A percentile compares a stretch with the other conserved stretches of the same genome.
Evolutionary conservation across 2,329 filamentous ascomycete species (phyloP).

Genomic region (Amauroascus niger): DNA sequence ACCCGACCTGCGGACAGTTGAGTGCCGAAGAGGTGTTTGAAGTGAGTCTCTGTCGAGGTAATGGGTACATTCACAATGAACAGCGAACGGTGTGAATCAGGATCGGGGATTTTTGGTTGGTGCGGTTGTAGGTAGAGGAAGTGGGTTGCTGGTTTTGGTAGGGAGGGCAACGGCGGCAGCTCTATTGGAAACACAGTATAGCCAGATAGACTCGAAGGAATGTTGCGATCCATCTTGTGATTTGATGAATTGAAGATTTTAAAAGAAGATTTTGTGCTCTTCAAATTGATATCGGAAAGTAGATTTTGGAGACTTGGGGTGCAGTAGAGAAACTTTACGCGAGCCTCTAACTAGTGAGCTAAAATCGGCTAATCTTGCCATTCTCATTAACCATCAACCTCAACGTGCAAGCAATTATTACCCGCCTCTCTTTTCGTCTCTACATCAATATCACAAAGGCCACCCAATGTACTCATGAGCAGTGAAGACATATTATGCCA

Average conservation of each 20-base stretch:
- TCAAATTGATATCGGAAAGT: neutral
- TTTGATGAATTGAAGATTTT: neutral
- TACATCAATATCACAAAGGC: no score
- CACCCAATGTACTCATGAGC: no score
- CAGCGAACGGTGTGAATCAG: conserved; percentile 65
- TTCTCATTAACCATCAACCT: neutral
- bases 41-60: conserved; percentile 67
- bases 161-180: conserved; percentile 55
- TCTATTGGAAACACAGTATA: conserved; percentile 62
- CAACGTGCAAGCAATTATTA: no score
- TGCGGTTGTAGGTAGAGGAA: conserved; percentile 82
- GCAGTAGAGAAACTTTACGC: conserved; percentile 6
- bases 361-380: neutral
- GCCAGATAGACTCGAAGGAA: conserved; percentile 39
- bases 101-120: conserved; percentile 64
- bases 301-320: neutral
- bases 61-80: conserved; percentile 86
- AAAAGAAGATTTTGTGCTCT: neutral
- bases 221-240: conserved; percentile 5
- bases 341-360: no score
- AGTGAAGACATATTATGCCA: neutral
- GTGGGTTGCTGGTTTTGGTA: conserved; percentile 56
- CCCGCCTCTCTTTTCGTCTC: no score
- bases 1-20: conserved; percentile 70
- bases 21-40: conserved; percentile 63